Evolutionary conservation across 768 basidiomycete species (phyloP), one percentile per base, ranked within the genome.

Genomic region (Psilocybe tampanensis): DNA sequence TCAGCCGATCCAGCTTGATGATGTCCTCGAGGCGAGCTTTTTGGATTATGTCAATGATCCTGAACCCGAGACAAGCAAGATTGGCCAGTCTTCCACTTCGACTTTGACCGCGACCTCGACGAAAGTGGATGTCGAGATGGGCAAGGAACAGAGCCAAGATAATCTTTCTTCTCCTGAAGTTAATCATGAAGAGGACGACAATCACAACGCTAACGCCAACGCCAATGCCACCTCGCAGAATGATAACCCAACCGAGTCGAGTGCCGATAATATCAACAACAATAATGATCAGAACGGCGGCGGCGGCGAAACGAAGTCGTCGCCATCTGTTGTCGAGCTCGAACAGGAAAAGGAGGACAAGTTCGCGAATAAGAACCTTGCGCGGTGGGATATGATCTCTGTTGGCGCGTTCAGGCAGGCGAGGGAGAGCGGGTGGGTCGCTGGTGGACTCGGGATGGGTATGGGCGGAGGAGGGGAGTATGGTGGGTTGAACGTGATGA

Each of bases 11-110:
- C 80, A 82, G 58, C 78, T 93, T 19, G 84, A 90, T 63, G 91
- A 93, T 62, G 90, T 93, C 17, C 76, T 93, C 33, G 89, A 93
- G 55, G 78, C 86, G 0, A 86, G 90, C 0, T 84, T 89, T 70
- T 74, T 92, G 18, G 86, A 85, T 62, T 77, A 65, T n/a, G n/a
- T n/a, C n/a, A n/a, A n/a, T 62, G 78, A 65, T 44, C 55, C 58
- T 2, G 62, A 54, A 19, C 44, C 53, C 3, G 18, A 5, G 36
- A 39, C 36, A 5, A 13, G 6, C 36, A 39, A 13, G 36, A 5
- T 13, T n/a, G 36, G 4, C 29, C 5, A 29, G 29, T 9, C 29
- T 29, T 29, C 29, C 5, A 29, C 4, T 29, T 29, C 29, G 29
- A 5, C 29, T 29, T 29, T 29, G 29, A 5, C 29, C 5, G 4